Conservation (phyloP, 2,329 filamentous ascomycete species). For the Apiospora kogelbergensis region DNA sequence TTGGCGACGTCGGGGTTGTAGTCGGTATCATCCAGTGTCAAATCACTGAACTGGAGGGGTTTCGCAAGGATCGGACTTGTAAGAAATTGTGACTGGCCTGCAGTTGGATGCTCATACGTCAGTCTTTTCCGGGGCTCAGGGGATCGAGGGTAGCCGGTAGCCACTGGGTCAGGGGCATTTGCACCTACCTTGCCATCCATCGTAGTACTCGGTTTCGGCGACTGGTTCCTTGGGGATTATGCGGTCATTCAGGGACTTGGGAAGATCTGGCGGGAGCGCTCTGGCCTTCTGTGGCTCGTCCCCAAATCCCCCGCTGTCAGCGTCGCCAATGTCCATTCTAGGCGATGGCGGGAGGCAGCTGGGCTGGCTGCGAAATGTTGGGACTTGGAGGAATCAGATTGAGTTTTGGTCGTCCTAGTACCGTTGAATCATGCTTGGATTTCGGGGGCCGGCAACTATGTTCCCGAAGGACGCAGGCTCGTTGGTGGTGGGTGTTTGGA, state of each 20-base stretch:
- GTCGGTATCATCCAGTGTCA: conserved; percentile 76
- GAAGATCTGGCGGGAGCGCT: conserved; percentile 77
- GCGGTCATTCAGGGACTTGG: conserved; percentile 88
- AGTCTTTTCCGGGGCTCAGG: conserved; percentile 11
- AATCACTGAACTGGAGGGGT: conserved; percentile 76
- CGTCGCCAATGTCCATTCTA: conserved; percentile 59
- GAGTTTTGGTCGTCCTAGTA: neutral
- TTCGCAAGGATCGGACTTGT: conserved; percentile 83
- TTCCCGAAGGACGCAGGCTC: neutral
- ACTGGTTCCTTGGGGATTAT: conserved; percentile 65
- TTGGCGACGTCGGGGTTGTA: conserved; percentile 68
- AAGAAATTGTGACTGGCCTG: conserved; percentile 94
- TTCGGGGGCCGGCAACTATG: neutral
- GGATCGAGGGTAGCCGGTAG: neutral
- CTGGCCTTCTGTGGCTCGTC: conserved; percentile 45
- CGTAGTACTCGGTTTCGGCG: conserved; percentile 93
- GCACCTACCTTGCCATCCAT: conserved; percentile 87
- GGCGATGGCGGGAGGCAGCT: conserved; percentile 36
- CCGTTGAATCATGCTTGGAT: neutral
- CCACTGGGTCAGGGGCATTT: neutral
- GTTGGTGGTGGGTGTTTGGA: neutral
- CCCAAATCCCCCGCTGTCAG: conserved; percentile 38
- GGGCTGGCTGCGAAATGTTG: neutral
- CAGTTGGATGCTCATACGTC: conserved; percentile 20
- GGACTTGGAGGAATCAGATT: neutral